Conservation (phyloP, 1,284 basidiomycete species). For the Ustilago cynodontis region DNA sequence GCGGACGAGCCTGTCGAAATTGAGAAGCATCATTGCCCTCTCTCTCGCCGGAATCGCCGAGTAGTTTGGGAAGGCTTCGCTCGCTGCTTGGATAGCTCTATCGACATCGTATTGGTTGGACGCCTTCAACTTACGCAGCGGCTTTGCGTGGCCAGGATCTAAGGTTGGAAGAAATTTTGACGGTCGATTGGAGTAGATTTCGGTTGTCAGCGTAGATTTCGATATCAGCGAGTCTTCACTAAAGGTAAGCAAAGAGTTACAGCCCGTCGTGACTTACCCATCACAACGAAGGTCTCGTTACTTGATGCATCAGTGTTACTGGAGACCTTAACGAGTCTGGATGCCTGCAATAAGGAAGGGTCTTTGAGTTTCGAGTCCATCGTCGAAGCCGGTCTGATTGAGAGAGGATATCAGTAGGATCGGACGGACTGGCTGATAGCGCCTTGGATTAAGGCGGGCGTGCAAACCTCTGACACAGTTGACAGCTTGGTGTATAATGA, state of each 20-base stretch:
- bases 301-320: slow-evolving; percentile 32
- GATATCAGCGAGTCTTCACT: no score
- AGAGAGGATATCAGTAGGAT: no score
- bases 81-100: slow-evolving; percentile 63
- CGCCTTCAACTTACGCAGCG: slow-evolving; percentile 35
- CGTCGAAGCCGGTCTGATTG: not conserved
- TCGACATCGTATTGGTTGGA: slow-evolving; percentile 62
- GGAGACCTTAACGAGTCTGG: slow-evolving; percentile 61
- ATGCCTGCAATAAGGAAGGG: slow-evolving; percentile 43
- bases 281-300: slow-evolving; percentile 45
- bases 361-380: slow-evolving; percentile 59
- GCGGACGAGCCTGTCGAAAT: slow-evolving; percentile 57
- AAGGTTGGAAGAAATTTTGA: not conserved
- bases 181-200: not conserved
- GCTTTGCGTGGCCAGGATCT: slow-evolving; percentile 42
- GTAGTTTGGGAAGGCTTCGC: slow-evolving; percentile 57
- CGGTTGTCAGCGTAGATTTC: not conserved
- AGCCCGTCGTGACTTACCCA: slow-evolving; percentile 26
- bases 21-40: slow-evolving; percentile 59
- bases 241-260: not conserved
- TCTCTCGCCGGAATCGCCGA: slow-evolving; percentile 57
- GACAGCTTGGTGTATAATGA: no score
- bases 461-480: no score
- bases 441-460: no score
- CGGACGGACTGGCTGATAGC: no score